Conservation (phyloP, 2,329 filamentous ascomycete species). For the Epichloe typhina region DNA sequence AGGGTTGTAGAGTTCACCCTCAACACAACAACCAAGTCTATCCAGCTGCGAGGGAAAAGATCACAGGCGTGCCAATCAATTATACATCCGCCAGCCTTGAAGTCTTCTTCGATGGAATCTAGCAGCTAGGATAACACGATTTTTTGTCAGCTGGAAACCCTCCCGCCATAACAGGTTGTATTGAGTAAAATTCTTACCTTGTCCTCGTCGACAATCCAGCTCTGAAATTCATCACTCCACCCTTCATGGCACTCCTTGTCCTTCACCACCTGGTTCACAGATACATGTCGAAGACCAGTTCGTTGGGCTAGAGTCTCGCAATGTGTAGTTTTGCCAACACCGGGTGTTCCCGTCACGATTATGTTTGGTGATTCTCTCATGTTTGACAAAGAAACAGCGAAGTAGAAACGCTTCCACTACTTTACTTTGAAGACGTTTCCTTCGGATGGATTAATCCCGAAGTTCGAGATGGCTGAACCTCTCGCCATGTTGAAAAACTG, state of each 20-base stretch:
- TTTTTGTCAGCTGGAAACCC: constrained; percentile 7
- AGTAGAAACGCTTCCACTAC: background rate
- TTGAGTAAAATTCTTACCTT: constrained; percentile 45
- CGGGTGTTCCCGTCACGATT: constrained; percentile 88
- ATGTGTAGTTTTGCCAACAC: constrained; percentile 90
- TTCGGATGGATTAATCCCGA: background rate
- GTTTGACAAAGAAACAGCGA: background rate
- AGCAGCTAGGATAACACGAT: constrained; percentile 43
- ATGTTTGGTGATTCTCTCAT: constrained; percentile 63
- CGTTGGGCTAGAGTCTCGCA: constrained; percentile 67
- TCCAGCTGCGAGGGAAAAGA: constrained; percentile 82
- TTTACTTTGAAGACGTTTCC: background rate
- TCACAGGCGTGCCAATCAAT: constrained; percentile 99
- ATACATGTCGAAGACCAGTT: constrained; percentile 68
- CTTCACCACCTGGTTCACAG: constrained; percentile 85
- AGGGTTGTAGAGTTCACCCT: constrained; percentile 66
- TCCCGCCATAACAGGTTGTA: background rate
- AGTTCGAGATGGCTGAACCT: background rate
- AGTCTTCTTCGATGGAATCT: constrained; percentile 75
- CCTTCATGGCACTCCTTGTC: constrained; percentile 77
- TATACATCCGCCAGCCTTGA: constrained; percentile 67
- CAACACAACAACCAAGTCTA: constrained; percentile 88
- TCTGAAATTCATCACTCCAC: constrained; percentile 72
- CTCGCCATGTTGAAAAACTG: background rate
- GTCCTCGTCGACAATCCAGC: constrained; percentile 93